These are phyloP conservation scores for Coniochaeta prunicola DNA, from an alignment of 2,329 filamentous ascomycete genomes.

Conservation along the genomic window DNA sequence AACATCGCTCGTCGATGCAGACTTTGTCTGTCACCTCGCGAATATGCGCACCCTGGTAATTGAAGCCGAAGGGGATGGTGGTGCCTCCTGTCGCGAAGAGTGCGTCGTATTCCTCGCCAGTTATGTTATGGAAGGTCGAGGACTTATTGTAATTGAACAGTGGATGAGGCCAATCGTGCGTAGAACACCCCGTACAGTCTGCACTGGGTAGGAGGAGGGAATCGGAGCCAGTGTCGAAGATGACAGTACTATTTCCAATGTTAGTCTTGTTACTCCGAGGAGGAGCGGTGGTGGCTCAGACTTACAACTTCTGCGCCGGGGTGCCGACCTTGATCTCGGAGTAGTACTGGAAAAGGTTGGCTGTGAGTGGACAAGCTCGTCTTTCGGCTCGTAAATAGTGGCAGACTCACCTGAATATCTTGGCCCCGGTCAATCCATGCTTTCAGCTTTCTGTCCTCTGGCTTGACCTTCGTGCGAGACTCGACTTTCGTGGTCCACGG, in stretches of 20 bases:
- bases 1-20: slow-evolving; percentile 14
- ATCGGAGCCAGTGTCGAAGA: slow-evolving; percentile 23
- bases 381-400: not conserved
- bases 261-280: not conserved
- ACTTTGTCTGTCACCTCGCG: slow-evolving; percentile 20
- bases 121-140: slow-evolving; percentile 17
- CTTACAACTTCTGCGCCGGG: slow-evolving; percentile 20
- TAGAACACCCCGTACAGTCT: slow-evolving; percentile 20
- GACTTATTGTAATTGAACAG: slow-evolving; percentile 21
- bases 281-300: not conserved
- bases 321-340: slow-evolving; percentile 12
- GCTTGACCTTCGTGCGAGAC: not conserved
- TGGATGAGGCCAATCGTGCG: slow-evolving; percentile 1
- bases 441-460: not conserved
- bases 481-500: not conserved
- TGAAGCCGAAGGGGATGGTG: slow-evolving; percentile 15
- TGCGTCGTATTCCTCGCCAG: slow-evolving; percentile 9
- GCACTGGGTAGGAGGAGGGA: slow-evolving; percentile 19
- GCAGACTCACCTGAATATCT: not conserved
- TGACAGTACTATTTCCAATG: slow-evolving; percentile 16
- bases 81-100: slow-evolving; percentile 20
- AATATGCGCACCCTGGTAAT: slow-evolving; percentile 16
- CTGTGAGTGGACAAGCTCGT: not conserved
- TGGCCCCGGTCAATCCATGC: not conserved
- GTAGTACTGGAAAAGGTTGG: slow-evolving; percentile 9